These are phyloP conservation scores for Cordyceps cateniannulata DNA, from an alignment of 2,329 filamentous ascomycete species.

Conservation along the genomic window DNA sequence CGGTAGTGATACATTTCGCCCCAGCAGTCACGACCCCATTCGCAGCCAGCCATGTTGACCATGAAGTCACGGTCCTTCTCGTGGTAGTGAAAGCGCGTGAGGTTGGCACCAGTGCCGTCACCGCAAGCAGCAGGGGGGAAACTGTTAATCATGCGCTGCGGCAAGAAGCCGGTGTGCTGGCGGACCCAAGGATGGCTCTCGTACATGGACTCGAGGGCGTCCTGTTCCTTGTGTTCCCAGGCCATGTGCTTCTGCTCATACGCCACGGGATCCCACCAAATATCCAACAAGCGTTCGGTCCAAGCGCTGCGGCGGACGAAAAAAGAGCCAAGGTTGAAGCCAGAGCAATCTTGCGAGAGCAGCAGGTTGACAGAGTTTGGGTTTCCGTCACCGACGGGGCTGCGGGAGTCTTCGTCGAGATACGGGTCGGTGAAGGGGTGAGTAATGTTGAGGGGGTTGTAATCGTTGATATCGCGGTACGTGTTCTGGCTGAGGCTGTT, in stretches of 20 bases:
- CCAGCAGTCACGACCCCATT: slow-evolving; percentile 97
- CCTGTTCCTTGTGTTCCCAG: slow-evolving; percentile 98
- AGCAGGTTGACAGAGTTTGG: slow-evolving; percentile 77
- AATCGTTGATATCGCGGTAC: slow-evolving; percentile 93
- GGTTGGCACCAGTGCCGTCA: slow-evolving; percentile 56
- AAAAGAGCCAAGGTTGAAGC: slow-evolving; percentile 96
- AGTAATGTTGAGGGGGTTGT: slow-evolving; percentile 89
- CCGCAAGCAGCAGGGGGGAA: slow-evolving; percentile 88
- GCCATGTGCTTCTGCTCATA: slow-evolving; percentile 99
- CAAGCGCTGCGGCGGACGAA: slow-evolving; percentile 80
- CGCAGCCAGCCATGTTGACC: slow-evolving; percentile 97
- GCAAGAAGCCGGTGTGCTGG: slow-evolving; percentile 79
- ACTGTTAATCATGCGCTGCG: slow-evolving; percentile 88
- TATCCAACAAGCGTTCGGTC: slow-evolving; percentile 85
- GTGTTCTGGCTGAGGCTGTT: slow-evolving; percentile 65
- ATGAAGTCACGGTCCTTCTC: slow-evolving; percentile 82
- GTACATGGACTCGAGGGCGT: slow-evolving; percentile 90
- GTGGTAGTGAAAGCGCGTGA: slow-evolving; percentile 78
- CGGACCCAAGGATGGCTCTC: slow-evolving; percentile 87
- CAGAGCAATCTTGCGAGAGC: slow-evolving; percentile 86
- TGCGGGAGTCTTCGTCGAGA: slow-evolving; percentile 69
- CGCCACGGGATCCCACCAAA: slow-evolving; percentile 97
- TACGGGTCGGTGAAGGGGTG: slow-evolving; percentile 72
- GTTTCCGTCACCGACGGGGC: slow-evolving; percentile 69
- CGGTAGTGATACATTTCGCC: slow-evolving; percentile 95